Conservation (phyloP, 768 basidiomycete genomes). For the Lyophyllum shimeji region DNA sequence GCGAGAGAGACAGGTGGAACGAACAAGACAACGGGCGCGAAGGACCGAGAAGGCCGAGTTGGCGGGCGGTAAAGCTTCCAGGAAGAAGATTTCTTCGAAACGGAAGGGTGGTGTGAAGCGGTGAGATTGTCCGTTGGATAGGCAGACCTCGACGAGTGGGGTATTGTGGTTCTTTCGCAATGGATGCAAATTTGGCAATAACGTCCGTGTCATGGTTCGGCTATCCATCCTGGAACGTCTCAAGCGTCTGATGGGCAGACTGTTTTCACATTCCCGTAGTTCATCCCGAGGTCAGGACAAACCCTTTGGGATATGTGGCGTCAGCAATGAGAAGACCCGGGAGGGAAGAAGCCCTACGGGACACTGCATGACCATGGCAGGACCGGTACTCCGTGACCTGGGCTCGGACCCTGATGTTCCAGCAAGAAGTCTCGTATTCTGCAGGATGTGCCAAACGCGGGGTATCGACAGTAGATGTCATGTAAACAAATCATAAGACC, state of each 20-base stretch:
- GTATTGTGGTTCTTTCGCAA: neutral
- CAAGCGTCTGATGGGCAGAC: neutral
- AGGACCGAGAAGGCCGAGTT: conserved; percentile 71
- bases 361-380: neutral
- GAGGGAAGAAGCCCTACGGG: neutral
- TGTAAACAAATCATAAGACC: neutral
- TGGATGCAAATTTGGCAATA: neutral
- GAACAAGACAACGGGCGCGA: conserved; percentile 60
- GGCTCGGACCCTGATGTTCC: neutral
- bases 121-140: neutral
- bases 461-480: neutral
- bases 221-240: neutral
- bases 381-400: neutral
- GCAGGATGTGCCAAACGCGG: neutral
- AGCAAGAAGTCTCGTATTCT: neutral
- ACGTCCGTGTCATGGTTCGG: neutral
- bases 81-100: conserved; percentile 33
- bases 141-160: neutral
- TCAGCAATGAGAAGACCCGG: neutral
- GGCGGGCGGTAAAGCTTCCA: conserved; percentile 62
- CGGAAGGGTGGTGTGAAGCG: conserved; percentile 21
- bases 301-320: conserved; percentile 3
- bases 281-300: neutral
- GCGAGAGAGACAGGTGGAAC: conserved; percentile 59
- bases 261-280: neutral